Percentiles rank a stretch among this genome's conserved stretches.
Evolutionary conservation across 192 early-diverging fungal species (phyloP).

Genomic region (Entomortierella lignicola): DNA sequence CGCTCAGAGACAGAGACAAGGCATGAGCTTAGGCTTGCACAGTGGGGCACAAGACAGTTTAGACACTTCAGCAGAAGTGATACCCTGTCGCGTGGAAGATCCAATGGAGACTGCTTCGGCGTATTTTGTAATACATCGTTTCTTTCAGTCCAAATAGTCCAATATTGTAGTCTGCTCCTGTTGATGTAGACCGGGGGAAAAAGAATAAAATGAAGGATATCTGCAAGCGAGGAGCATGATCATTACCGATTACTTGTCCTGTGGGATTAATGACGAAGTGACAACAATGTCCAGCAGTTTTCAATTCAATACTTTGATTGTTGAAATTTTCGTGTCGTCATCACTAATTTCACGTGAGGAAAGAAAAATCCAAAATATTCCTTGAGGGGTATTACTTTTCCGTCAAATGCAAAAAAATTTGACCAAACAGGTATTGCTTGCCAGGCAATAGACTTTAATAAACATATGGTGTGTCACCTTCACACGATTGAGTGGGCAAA

Average conservation of each 20-base stretch:
- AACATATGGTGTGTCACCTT: no score
- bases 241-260: constrained; percentile 35
- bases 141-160: no score
- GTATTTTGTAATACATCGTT: background rate
- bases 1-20: background rate
- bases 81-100: background rate
- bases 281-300: background rate
- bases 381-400: no score
- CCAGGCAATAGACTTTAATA: no score
- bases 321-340: no score
- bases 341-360: no score
- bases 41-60: background rate
- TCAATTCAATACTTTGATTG: no score
- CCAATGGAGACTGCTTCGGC: no score
- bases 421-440: no score
- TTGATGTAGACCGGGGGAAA: background rate
- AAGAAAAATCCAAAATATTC: no score
- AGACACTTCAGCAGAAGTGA: background rate
- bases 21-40: background rate
- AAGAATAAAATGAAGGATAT: background rate
- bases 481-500: no score
- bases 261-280: background rate
- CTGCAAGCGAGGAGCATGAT: constrained; percentile 1
- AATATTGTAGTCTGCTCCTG: background rate
- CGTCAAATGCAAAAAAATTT: no score